Percentiles rank a stretch among this genome's conserved stretches.
These are phyloP conservation scores for Colletotrichum gigasporum DNA, from an alignment of 2,329 filamentous ascomycete genomes.

Conservation along the genomic window DNA sequence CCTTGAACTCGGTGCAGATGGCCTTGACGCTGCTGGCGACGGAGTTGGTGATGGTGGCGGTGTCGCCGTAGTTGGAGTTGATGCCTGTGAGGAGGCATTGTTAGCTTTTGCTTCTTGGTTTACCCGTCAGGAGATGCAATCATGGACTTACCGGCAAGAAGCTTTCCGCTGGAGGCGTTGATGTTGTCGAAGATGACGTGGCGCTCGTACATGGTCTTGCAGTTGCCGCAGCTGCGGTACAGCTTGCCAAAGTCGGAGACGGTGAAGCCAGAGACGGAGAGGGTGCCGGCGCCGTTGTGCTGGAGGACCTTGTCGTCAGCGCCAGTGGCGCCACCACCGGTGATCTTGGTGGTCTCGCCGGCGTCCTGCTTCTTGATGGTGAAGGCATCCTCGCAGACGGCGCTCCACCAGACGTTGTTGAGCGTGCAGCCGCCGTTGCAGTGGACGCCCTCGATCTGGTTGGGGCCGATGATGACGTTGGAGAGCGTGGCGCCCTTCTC, in stretches of 20 bases:
- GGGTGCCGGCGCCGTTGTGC: constrained; percentile 32
- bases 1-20: constrained; percentile 31
- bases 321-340: constrained; percentile 23
- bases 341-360: constrained; percentile 28
- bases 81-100: neutral
- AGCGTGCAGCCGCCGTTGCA: constrained; percentile 54
- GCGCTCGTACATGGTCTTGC: constrained; percentile 26
- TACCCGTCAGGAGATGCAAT: no score
- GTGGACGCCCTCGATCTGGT: constrained; percentile 56
- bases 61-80: constrained; percentile 33
- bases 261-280: constrained; percentile 28
- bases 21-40: constrained; percentile 15
- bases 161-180: constrained; percentile 29
- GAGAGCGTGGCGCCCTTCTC: constrained; percentile 51
- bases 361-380: constrained; percentile 45
- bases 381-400: constrained; percentile 46
- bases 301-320: constrained; percentile 30
- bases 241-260: constrained; percentile 30
- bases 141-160: constrained; percentile 22
- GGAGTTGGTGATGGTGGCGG: constrained; percentile 24
- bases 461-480: constrained; percentile 56
- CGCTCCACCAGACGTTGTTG: constrained; percentile 48
- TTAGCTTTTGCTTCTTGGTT: neutral
- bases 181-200: constrained; percentile 31
- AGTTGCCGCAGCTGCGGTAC: constrained; percentile 33